phyloP scores from a whole-genome alignment of 2,329 filamentous ascomycete genomes.

The Lachnellula subtilissima region DNA sequence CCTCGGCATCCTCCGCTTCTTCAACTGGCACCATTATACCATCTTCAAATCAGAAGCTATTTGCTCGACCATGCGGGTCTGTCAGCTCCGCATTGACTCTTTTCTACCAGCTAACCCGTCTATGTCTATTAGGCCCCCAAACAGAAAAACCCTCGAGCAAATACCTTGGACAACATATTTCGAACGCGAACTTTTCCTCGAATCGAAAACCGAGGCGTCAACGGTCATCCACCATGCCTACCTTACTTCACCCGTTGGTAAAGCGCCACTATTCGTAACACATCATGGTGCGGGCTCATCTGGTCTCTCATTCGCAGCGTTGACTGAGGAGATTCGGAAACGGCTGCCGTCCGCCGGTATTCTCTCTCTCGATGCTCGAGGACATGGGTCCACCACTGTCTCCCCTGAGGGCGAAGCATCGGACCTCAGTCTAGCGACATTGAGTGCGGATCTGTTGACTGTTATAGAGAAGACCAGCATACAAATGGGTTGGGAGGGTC shows the following conservation, averaged over 20 bases:
- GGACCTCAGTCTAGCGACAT: conserved; percentile 67
- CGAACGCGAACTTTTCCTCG: conserved; percentile 76
- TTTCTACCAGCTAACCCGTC: conserved; percentile 5
- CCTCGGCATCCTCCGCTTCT: conserved; percentile 78
- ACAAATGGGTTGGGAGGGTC: conserved; percentile 65
- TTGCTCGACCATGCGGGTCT: conserved; percentile 66
- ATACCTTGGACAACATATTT: conserved; percentile 83
- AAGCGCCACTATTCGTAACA: conserved; percentile 80
- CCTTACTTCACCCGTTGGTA: conserved; percentile 69
- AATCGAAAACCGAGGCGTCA: conserved; percentile 37
- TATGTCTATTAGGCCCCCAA: conserved; percentile 24
- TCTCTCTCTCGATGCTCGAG: conserved; percentile 78
- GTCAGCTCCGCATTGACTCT: conserved; percentile 23
- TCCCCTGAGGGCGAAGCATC: conserved; percentile 35
- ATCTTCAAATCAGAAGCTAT: conserved; percentile 66
- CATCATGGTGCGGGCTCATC: conserved; percentile 95
- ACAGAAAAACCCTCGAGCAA: conserved; percentile 29
- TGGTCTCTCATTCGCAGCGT: conserved; percentile 82
- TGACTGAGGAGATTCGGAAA: conserved; percentile 72
- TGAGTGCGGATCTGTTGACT: conserved; percentile 67
- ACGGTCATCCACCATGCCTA: conserved; percentile 76
- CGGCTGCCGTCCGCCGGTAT: conserved; percentile 75
- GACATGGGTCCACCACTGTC: conserved; percentile 71
- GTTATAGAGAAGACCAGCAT: conserved; percentile 63
- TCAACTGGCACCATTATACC: conserved; percentile 90